A percentile compares a stretch with the other conserved stretches of the same genome.
Evolutionary conservation across 2,329 filamentous ascomycete species (phyloP).

Genomic region (Diaporthe aspalathi): DNA sequence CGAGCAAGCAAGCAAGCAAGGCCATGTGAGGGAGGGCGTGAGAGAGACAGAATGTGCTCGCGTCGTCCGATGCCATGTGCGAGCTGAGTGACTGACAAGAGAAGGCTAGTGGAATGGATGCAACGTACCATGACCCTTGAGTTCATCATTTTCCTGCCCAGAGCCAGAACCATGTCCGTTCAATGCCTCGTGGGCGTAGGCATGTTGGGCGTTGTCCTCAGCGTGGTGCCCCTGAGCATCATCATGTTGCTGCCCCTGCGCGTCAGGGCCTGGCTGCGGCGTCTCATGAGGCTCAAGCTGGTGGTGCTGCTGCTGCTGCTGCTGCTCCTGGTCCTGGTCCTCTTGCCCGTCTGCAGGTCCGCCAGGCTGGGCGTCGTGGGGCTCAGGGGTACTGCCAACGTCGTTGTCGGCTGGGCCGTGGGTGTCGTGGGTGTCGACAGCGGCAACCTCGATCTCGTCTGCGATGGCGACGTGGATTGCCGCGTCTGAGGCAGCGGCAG

Average conservation of each 20-base stretch:
- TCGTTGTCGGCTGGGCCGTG: too few species aligned
- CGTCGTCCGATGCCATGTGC: conserved; percentile 7
- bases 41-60: neutral
- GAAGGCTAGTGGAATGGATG: conserved; percentile 6
- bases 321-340: neutral
- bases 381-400: too few species aligned
- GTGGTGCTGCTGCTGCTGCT: conserved; percentile 7
- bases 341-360: conserved; percentile 21
- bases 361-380: neutral
- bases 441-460: conserved; percentile 39
- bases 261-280: conserved; percentile 13
- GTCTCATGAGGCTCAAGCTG: conserved; percentile 21
- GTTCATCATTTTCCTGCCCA: conserved; percentile 25
- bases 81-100: neutral
- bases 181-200: conserved; percentile 25
- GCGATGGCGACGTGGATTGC: conserved; percentile 38
- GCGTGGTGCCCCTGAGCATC: conserved; percentile 19
- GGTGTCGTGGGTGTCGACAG: conserved; percentile 7
- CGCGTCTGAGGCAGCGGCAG: conserved; percentile 35
- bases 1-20: neutral
- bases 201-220: conserved; percentile 26
- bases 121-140: conserved; percentile 32
- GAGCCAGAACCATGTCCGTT: conserved; percentile 30
- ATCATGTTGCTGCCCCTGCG: conserved; percentile 26
- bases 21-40: too few species aligned